A percentile compares a stretch with the other conserved stretches of the same genome.
phyloP scores from a whole-genome alignment of 352 stramenopile species.

The Phytophthora colocasiae region DNA sequence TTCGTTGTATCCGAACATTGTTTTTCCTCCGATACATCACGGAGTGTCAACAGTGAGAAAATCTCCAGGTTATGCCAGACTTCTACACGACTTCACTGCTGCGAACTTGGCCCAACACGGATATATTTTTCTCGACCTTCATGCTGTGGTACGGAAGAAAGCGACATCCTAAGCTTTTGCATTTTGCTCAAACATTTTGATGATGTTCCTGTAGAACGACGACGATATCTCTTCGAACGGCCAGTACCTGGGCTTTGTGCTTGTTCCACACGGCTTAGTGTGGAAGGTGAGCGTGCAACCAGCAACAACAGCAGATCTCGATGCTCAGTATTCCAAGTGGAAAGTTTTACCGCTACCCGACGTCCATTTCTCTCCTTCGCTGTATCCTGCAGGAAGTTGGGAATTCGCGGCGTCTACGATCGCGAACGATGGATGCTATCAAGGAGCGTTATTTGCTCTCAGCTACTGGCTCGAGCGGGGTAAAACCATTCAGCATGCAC shows the following conservation, averaged over 20 bases:
- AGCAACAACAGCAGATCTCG: constrained; percentile 12
- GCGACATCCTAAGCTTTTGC: neutral
- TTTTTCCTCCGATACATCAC: constrained; percentile 43
- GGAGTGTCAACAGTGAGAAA: constrained; percentile 47
- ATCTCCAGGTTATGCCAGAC: constrained; percentile 48
- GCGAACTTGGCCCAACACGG: constrained; percentile 38
- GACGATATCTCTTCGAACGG: constrained; percentile 45
- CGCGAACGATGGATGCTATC: constrained; percentile 60
- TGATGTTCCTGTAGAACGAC: constrained; percentile 44
- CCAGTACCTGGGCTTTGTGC: constrained; percentile 45
- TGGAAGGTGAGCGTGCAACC: constrained; percentile 49
- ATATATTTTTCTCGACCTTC: constrained; percentile 63
- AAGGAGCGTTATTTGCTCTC: constrained; percentile 46
- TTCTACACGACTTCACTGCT: constrained; percentile 51
- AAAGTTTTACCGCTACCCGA: constrained; percentile 1
- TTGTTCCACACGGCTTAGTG: constrained; percentile 51
- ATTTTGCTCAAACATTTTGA: neutral
- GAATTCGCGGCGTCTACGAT: constrained; percentile 62
- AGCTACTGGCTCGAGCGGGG: constrained; percentile 50
- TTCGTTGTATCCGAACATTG: constrained; percentile 40
- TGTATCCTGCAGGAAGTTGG: constrained; percentile 53
- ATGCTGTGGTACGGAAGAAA: constrained; percentile 48
- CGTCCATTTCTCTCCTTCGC: constrained; percentile 14
- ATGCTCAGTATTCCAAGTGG: constrained; percentile 29
- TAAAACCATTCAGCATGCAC: constrained; percentile 30